phyloP scores from a whole-genome alignment of 1,284 basidiomycete species.

The Apiotrichum gracile region DNA sequence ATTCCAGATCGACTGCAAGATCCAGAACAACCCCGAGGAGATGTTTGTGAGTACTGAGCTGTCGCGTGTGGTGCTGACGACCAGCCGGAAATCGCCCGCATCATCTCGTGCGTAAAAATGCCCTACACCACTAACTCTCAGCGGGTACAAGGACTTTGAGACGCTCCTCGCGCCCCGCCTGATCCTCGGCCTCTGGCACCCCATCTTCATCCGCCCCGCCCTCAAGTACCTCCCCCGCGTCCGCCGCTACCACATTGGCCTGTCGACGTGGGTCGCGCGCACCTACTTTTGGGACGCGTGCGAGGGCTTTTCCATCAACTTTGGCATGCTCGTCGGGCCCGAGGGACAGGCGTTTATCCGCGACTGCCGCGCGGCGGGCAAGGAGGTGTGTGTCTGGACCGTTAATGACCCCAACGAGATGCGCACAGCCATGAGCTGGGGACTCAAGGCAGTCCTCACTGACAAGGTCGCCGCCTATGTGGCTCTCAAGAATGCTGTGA shows the following conservation, averaged over 20 bases:
- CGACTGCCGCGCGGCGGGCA: constrained; percentile 73
- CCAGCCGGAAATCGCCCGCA: constrained; percentile 67
- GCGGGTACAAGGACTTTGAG: constrained; percentile 66
- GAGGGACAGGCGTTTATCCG: constrained; percentile 65
- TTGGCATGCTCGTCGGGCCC: constrained; percentile 62
- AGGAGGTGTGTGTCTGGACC: constrained; percentile 93
- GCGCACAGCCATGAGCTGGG: constrained; percentile 89
- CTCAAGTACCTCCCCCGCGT: constrained; percentile 67
- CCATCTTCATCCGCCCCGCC: constrained; percentile 76
- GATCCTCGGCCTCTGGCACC: constrained; percentile 84
- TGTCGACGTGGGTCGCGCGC: constrained; percentile 61
- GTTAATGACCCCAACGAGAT: constrained; percentile 88
- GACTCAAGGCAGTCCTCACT: constrained; percentile 83
- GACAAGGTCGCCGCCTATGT: constrained; percentile 53
- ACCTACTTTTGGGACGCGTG: constrained; percentile 91
- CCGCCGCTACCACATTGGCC: constrained; percentile 80
- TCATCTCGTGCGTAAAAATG: constrained; percentile 54
- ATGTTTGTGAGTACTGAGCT: constrained; percentile 57
- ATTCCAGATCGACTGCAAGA: constrained; percentile 73
- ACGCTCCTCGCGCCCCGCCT: constrained; percentile 78
- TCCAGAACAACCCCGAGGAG: constrained; percentile 81
- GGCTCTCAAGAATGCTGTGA: constrained; percentile 37
- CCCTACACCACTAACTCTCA: constrained; percentile 4
- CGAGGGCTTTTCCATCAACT: constrained; percentile 81
- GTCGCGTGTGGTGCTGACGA: neutral